Evolutionary conservation across 2,329 filamentous ascomycete species (phyloP), one percentile per base, ranked within the genome.

Genomic region (Fusarium floridanum): DNA sequence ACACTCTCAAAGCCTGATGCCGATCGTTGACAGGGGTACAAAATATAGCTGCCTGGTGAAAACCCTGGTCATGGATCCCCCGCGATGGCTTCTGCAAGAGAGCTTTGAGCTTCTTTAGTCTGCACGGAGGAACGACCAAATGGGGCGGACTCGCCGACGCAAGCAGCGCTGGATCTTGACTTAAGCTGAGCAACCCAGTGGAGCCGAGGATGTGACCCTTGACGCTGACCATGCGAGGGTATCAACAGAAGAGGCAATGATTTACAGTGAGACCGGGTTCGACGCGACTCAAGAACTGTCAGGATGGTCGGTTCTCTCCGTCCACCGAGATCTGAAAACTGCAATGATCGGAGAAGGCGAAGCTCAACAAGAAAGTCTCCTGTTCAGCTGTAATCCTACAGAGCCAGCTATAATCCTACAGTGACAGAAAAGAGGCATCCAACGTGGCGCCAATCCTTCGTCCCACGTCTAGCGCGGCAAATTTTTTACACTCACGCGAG

Each of bases 91-190:
- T 29, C 50, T 55, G 50, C 50, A 55, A 8, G n/a, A 16, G 50
- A 55, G 29, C 50, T 50, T 50, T 12, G 14, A 45, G 20, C 41
- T 55, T 20, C 17, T 6, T 50, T 22, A 36, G 41, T n/a, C 16
- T 56, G 45, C 53, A 11, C 32, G 20, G 50, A 36, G 29, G 34
- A 22, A 6, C 8, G 27, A n/a, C 48, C 50, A 41, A 55, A 56
- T 34, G n/a, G n/a, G n/a, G 56, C 68, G 68, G 71, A 12, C 48
- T 62, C 68, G 67, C 71, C 71, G 71, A 68, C 71, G 55, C 60
- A 61, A 61, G 22, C 55, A 56, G 32, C n/a, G 34, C 37, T 43
- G 14, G 17, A 63, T 53, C 34, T 61, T 12, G 45, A 63, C 37
- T 16, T 11, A n/a, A 34, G n/a, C 27, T 29, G 56, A 59, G 36